Evolutionary conservation across 2,329 filamentous ascomycete species (phyloP).

Genomic region (Epichloe hybrida): DNA sequence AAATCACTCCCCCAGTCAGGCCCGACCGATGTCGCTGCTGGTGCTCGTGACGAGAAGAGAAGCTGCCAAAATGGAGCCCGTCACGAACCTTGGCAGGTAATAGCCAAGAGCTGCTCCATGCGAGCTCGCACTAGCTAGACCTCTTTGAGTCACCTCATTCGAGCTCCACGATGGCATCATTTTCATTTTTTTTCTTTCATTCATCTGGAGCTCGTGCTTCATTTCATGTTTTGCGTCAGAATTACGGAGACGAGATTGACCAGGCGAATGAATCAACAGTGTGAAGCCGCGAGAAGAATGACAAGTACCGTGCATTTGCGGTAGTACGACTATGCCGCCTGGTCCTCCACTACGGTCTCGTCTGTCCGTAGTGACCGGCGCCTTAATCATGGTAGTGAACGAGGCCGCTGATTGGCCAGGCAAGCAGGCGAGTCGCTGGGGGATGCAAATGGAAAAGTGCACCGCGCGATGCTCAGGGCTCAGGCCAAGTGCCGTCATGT

Average conservation of each 20-base stretch:
- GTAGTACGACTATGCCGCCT: background rate
- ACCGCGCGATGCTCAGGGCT: background rate
- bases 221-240: background rate
- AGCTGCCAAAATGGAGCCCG: background rate
- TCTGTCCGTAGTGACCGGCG: too few relatives aligned
- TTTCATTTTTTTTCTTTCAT: background rate
- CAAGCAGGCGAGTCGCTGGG: background rate
- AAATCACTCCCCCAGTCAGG: background rate
- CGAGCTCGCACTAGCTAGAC: background rate
- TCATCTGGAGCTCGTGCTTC: conserved; percentile 3
- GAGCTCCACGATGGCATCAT: conserved; percentile 6
- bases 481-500: too few relatives aligned
- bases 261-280: background rate
- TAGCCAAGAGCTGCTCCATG: background rate
- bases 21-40: background rate
- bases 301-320: background rate
- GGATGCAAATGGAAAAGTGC: background rate
- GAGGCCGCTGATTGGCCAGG: background rate
- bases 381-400: background rate
- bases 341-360: too few relatives aligned
- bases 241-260: background rate
- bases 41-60: background rate
- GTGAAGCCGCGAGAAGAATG: background rate
- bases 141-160: conserved; percentile 5
- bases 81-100: background rate